A percentile compares a stretch with the other conserved stretches of the same genome.
Evolutionary conservation across 352 stramenopile species (phyloP).

Genomic region (Phytophthora ohioensis): DNA sequence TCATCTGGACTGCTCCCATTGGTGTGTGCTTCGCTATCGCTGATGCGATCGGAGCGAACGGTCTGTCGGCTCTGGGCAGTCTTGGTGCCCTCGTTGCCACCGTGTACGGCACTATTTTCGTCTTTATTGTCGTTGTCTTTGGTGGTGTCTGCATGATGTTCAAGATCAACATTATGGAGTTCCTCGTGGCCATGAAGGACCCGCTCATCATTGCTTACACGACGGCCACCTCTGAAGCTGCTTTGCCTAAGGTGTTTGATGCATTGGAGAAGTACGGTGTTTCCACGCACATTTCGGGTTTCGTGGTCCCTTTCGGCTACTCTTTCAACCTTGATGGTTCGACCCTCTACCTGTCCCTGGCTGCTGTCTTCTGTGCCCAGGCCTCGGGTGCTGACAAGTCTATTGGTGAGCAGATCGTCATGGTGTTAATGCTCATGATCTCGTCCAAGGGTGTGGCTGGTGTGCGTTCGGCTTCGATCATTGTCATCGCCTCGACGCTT

Average conservation of each 20-base stretch:
- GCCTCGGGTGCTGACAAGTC: constrained; percentile 55
- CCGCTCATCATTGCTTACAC: constrained; percentile 71
- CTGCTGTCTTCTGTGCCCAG: constrained; percentile 64
- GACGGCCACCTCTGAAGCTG: constrained; percentile 61
- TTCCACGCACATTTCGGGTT: constrained; percentile 54
- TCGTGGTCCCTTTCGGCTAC: constrained; percentile 71
- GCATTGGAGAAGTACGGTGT: constrained; percentile 61
- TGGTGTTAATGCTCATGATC: constrained; percentile 69
- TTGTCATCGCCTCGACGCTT: constrained; percentile 59
- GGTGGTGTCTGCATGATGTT: constrained; percentile 49
- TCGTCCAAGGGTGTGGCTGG: constrained; percentile 66
- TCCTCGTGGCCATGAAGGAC: constrained; percentile 59
- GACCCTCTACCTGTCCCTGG: constrained; percentile 61
- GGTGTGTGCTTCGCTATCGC: constrained; percentile 69
- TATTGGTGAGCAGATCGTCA: constrained; percentile 65
- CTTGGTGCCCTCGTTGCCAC: constrained; percentile 55
- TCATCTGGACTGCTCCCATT: constrained; percentile 69
- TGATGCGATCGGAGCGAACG: constrained; percentile 60
- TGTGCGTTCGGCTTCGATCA: constrained; percentile 55
- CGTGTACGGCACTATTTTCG: constrained; percentile 54
- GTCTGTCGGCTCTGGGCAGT: constrained; percentile 46
- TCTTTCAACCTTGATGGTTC: constrained; percentile 74
- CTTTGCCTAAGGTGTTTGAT: constrained; percentile 72
- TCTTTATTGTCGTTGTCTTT: constrained; percentile 65
- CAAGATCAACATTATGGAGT: constrained; percentile 56